phyloP scores from a whole-genome alignment of 2,329 filamentous ascomycete species.

The Fusarium penzigii region DNA sequence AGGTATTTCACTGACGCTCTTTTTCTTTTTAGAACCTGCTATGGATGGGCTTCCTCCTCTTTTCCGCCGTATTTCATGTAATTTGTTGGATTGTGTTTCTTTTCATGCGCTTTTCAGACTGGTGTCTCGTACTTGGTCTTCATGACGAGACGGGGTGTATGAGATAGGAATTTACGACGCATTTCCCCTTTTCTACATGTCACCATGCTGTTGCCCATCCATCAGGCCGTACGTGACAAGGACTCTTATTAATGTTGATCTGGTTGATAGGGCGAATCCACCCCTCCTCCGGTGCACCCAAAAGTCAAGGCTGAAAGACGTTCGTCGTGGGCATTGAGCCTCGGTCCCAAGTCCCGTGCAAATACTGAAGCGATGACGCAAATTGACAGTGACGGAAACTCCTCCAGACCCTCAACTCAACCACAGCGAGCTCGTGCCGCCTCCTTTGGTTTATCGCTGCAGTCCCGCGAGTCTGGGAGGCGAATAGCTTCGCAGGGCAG shows the following conservation, averaged over 20 bases:
- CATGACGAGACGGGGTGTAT: conserved; percentile 38
- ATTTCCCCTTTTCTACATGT: conserved; percentile 30
- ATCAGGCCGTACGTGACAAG: conserved; percentile 29
- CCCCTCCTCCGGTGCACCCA: conserved; percentile 34
- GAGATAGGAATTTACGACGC: conserved; percentile 45
- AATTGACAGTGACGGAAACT: conserved; percentile 21
- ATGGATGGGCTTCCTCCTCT: conserved; percentile 27
- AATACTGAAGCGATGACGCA: conserved; percentile 22
- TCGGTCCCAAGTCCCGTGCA: conserved; percentile 35
- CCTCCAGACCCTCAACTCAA: conserved; percentile 17
- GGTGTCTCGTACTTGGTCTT: conserved; percentile 33
- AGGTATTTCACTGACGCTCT: conserved; percentile 76
- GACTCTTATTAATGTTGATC: conserved; percentile 40
- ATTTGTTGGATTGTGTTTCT: conserved; percentile 32
- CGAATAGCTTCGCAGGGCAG: conserved; percentile 21
- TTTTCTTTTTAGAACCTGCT: conserved; percentile 31
- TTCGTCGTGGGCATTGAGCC: conserved; percentile 46
- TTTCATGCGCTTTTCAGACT: conserved; percentile 30
- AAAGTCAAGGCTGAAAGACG: conserved; percentile 42
- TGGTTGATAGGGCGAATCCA: conserved; percentile 39
- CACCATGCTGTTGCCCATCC: conserved; percentile 30
- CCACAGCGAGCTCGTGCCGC: conserved; percentile 22
- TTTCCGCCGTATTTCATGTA: conserved; percentile 25
- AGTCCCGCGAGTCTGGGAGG: conserved; percentile 23
- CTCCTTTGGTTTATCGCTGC: conserved; percentile 19